These are phyloP conservation scores for Penicillium goetzii DNA, from an alignment of 495 filamentous ascomycete genomes.

Conservation along the genomic window DNA sequence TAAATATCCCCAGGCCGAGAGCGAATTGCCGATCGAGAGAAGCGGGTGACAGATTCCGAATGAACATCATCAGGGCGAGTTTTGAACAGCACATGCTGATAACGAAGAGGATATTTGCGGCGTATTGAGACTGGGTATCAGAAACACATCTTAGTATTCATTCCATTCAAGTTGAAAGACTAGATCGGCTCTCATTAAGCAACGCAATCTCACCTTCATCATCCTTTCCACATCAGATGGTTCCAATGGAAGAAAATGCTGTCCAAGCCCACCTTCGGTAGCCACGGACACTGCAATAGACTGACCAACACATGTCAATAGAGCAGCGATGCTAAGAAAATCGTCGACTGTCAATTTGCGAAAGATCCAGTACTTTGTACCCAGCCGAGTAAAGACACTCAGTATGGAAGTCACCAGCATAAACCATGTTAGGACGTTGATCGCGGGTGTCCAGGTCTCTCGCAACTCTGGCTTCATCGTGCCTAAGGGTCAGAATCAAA, in stretches of 20 bases:
- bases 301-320: constrained; percentile 40
- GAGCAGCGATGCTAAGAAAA: constrained; percentile 36
- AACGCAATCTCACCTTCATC: constrained; percentile 13
- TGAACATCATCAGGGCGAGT: constrained; percentile 37
- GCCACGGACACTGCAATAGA: constrained; percentile 31
- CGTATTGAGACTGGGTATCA: constrained; percentile 36
- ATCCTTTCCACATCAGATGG: constrained; percentile 12
- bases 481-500: not conserved
- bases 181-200: not conserved
- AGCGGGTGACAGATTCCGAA: constrained; percentile 30
- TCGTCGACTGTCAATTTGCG: constrained; percentile 23
- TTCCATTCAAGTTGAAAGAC: not conserved
- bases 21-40: constrained; percentile 28
- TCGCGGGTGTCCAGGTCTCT: constrained; percentile 24
- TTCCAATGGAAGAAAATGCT: constrained; percentile 22
- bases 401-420: constrained; percentile 24
- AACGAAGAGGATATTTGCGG: constrained; percentile 37
- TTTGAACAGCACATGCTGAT: constrained; percentile 38
- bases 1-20: constrained; percentile 28
- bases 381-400: constrained; percentile 25
- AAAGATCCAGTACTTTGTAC: constrained; percentile 25
- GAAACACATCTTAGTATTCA: not conserved
- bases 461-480: constrained; percentile 22
- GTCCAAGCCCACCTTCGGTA: constrained; percentile 28
- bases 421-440: constrained; percentile 26